These are phyloP conservation scores for Triangularia setosa DNA, from an alignment of 2,329 filamentous ascomycete species.

Conservation along the genomic window DNA sequence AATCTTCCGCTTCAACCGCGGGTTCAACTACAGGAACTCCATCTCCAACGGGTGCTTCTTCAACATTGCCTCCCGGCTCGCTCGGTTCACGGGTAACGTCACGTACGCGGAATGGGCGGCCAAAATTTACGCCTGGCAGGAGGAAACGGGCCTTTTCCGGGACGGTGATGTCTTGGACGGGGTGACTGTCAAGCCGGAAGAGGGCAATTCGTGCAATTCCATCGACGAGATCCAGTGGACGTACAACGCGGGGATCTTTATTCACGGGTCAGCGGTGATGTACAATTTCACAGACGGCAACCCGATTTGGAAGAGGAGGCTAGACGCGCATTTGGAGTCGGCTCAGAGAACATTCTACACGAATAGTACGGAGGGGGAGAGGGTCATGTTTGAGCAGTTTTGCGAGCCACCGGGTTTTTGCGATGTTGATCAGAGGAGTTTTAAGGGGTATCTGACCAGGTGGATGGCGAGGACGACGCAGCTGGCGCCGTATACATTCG, in stretches of 20 bases:
- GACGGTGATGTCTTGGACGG: constrained; percentile 55
- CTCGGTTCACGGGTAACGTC: constrained; percentile 71
- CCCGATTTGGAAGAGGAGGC: constrained; percentile 52
- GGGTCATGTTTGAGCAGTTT: constrained; percentile 60
- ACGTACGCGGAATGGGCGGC: constrained; percentile 77
- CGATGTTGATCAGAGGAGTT: constrained; percentile 67
- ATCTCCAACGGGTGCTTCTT: constrained; percentile 69
- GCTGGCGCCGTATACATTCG: constrained; percentile 50
- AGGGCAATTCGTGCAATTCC: neutral
- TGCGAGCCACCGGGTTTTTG: constrained; percentile 62
- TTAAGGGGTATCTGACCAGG: constrained; percentile 71
- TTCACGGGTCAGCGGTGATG: constrained; percentile 60
- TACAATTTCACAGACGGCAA: constrained; percentile 55
- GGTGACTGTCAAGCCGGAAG: constrained; percentile 29
- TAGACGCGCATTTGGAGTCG: constrained; percentile 54
- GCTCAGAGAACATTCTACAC: constrained; percentile 56
- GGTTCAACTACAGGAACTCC: constrained; percentile 65
- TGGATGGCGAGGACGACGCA: constrained; percentile 58
- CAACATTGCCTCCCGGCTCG: constrained; percentile 66
- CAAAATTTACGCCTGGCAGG: constrained; percentile 65
- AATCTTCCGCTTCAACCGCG: constrained; percentile 73
- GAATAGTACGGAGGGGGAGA: constrained; percentile 35
- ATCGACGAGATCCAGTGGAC: constrained; percentile 59
- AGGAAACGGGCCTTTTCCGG: constrained; percentile 52
- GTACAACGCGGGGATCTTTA: constrained; percentile 65